Evolutionary conservation across 2,329 filamentous ascomycete species (phyloP).

Genomic region (Parastagonospora avenae): DNA sequence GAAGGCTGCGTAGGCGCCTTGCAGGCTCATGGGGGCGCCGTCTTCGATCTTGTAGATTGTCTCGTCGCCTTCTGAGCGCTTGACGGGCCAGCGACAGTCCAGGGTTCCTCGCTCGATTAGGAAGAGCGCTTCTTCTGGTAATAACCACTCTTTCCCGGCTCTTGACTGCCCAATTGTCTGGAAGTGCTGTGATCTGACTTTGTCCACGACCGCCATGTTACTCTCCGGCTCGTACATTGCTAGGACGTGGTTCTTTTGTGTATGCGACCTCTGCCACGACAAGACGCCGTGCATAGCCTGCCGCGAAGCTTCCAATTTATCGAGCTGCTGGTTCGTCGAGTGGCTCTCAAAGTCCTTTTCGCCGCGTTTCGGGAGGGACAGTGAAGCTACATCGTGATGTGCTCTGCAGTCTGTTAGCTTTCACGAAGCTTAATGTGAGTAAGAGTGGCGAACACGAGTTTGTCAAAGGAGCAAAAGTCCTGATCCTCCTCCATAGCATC

Average conservation of each 20-base stretch:
- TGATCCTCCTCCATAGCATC: constrained; percentile 78
- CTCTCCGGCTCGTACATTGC: constrained; percentile 75
- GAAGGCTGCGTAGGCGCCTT: constrained; percentile 86
- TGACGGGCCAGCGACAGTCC: constrained; percentile 80
- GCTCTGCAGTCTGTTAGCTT: constrained; percentile 18
- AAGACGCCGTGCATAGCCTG: constrained; percentile 89
- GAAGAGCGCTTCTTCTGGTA: constrained; percentile 91
- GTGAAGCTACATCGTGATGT: constrained; percentile 26
- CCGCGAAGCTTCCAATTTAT: constrained; percentile 78
- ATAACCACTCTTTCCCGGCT: constrained; percentile 70
- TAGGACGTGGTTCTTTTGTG: constrained; percentile 67
- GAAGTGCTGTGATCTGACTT: constrained; percentile 73
- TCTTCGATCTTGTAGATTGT: constrained; percentile 54
- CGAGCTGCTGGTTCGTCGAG: constrained; percentile 80
- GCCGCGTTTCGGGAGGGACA: constrained; percentile 81
- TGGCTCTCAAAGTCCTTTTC: constrained; percentile 98
- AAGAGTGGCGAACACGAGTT: constrained; percentile 55
- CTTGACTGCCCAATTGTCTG: constrained; percentile 71
- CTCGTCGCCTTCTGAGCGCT: constrained; percentile 36
- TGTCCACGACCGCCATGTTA: constrained; percentile 67
- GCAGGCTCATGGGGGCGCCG: constrained; percentile 81
- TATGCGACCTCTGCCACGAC: constrained; percentile 74
- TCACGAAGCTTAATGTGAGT: not conserved
- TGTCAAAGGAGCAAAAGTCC: constrained; percentile 78
- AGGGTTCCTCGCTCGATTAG: constrained; percentile 85